phyloP scores from a whole-genome alignment of 768 basidiomycete genomes.

The Cystofilobasidium macerans region DNA sequence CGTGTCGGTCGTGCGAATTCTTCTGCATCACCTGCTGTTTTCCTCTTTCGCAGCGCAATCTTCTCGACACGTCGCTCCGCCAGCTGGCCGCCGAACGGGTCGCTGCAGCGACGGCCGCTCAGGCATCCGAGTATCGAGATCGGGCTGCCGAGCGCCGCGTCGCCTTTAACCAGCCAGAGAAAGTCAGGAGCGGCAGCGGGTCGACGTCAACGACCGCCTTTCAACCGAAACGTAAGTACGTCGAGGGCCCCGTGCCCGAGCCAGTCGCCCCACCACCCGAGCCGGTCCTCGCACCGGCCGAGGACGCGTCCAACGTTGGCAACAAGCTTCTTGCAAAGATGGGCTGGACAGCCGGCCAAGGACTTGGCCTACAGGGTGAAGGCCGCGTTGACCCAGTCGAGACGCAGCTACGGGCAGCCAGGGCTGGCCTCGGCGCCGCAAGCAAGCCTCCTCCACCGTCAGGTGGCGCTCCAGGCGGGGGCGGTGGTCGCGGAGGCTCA shows the following conservation, averaged over 20 bases:
- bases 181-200: slow-evolving; percentile 34
- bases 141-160: slow-evolving; percentile 82
- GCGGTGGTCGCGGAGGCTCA: too few relatives aligned
- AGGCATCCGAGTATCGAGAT: slow-evolving; percentile 72
- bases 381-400: slow-evolving; percentile 23
- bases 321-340: slow-evolving; percentile 26
- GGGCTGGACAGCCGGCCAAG: slow-evolving; percentile 21
- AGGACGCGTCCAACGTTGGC: slow-evolving; percentile 19
- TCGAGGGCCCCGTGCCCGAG: slow-evolving; percentile 51
- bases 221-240: slow-evolving; percentile 45
- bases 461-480: too few relatives aligned
- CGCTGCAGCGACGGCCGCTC: slow-evolving; percentile 30
- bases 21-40: background rate
- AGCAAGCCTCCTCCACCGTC: too few relatives aligned
- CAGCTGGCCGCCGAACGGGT: slow-evolving; percentile 55
- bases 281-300: slow-evolving; percentile 40
- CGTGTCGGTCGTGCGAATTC: background rate
- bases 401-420: background rate
- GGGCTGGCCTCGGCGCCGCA: slow-evolving; percentile 18
- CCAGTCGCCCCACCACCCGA: slow-evolving; percentile 52
- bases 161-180: slow-evolving; percentile 81
- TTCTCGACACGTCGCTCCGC: slow-evolving; percentile 44
- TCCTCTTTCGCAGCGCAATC: slow-evolving; percentile 59
- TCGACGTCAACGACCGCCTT: background rate
- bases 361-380: slow-evolving; percentile 18